Percentiles rank a stretch among this genome's conserved stretches.
Conservation (phyloP, 352 stramenopile genomes). For the Globisporangium abappressorium region DNA sequence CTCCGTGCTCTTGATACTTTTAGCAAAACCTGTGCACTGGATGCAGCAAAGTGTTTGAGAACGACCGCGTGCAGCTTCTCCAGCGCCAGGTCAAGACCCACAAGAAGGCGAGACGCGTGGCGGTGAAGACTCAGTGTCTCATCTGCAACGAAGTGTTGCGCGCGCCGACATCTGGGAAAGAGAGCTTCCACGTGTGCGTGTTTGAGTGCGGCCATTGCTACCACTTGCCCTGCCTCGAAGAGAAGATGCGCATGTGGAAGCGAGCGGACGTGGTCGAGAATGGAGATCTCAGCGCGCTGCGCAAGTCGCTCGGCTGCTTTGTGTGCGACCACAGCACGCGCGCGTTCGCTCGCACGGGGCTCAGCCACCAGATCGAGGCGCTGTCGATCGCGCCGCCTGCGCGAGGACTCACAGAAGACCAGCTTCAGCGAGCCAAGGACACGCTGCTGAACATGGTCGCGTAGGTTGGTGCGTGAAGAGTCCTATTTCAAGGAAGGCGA, state of each 20-base stretch:
- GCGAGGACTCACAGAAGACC: constrained; percentile 62
- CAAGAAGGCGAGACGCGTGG: constrained; percentile 61
- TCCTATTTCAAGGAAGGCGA: not conserved
- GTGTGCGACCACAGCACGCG: constrained; percentile 80
- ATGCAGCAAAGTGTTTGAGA: constrained; percentile 78
- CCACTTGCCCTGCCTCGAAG: constrained; percentile 73
- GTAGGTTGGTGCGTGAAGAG: not conserved
- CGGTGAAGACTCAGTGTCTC: constrained; percentile 50
- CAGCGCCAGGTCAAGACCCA: constrained; percentile 60
- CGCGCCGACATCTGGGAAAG: constrained; percentile 40
- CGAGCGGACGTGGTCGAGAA: constrained; percentile 47
- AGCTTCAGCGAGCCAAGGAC: constrained; percentile 76
- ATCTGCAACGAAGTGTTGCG: constrained; percentile 67
- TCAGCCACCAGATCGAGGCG: constrained; percentile 40
- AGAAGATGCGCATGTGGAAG: constrained; percentile 89
- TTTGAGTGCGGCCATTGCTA: constrained; percentile 86
- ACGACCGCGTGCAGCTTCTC: constrained; percentile 67
- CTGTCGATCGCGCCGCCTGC: constrained; percentile 27
- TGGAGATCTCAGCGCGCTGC: constrained; percentile 38
- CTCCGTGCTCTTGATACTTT: not conserved
- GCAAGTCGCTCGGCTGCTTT: constrained; percentile 65
- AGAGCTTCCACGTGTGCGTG: constrained; percentile 62
- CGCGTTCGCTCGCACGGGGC: constrained; percentile 41
- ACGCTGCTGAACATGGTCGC: constrained; percentile 31
- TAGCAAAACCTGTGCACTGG: constrained; percentile 78